Conservation (phyloP, 2,329 filamentous ascomycete genomes). For the Ascocoryne sarcoides region DNA sequence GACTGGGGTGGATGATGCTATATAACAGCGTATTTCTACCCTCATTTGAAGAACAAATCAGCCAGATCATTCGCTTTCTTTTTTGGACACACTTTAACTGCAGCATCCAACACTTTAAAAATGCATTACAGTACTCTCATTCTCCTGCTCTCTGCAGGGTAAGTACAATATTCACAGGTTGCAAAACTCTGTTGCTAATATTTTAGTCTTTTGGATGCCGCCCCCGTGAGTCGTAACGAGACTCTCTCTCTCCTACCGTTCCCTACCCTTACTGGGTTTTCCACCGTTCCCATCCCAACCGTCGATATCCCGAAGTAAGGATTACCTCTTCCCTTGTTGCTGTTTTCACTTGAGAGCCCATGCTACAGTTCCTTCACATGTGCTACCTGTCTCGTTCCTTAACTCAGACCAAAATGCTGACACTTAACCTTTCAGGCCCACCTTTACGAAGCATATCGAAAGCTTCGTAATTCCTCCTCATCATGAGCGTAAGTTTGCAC, state of each 20-base stretch:
- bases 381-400: too few relatives aligned
- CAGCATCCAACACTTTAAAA: neutral
- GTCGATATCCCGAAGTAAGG: too few relatives aligned
- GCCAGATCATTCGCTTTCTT: neutral
- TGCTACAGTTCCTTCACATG: too few relatives aligned
- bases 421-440: too few relatives aligned
- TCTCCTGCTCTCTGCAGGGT: neutral
- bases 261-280: neutral
- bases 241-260: neutral
- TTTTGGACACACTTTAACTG: neutral
- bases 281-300: too few relatives aligned
- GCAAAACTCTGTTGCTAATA: neutral
- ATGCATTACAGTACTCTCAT: neutral
- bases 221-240: neutral
- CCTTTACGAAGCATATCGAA: too few relatives aligned
- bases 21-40: neutral
- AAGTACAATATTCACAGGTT: neutral
- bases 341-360: too few relatives aligned
- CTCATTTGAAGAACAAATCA: neutral
- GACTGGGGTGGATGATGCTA: neutral
- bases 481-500: too few relatives aligned
- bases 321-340: too few relatives aligned
- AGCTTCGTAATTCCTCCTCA: too few relatives aligned
- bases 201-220: neutral
- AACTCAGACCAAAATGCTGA: too few relatives aligned